Percentiles rank a stretch among this genome's conserved stretches.
Conservation (phyloP, 306 rosid species). For the Lathyrus sativus region DNA sequence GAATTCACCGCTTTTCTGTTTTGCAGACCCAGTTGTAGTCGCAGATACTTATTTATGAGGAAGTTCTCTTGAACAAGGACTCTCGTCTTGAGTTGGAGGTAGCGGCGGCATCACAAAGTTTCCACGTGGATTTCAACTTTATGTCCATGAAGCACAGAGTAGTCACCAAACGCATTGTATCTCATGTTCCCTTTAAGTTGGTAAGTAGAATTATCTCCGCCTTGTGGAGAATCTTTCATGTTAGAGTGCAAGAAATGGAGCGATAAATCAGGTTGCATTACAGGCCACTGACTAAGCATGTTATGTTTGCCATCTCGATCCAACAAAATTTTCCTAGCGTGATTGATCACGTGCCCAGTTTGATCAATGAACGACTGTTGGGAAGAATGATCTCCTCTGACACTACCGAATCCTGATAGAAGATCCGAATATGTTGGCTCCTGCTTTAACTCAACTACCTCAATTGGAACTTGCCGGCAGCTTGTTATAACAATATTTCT, state of each 20-base stretch:
- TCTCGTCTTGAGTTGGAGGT: slow-evolving; percentile 51
- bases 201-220: slow-evolving; percentile 44
- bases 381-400: slow-evolving; percentile 49
- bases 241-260: slow-evolving; percentile 58
- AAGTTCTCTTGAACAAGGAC: slow-evolving; percentile 52
- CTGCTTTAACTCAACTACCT: slow-evolving; percentile 69
- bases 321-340: no score
- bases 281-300: slow-evolving; percentile 57
- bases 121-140: slow-evolving; percentile 61
- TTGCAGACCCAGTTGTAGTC: slow-evolving; percentile 48
- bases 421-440: slow-evolving; percentile 79
- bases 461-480: no score
- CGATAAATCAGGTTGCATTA: slow-evolving; percentile 59
- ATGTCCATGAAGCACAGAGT: slow-evolving; percentile 54
- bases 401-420: slow-evolving; percentile 78
- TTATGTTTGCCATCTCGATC: no score
- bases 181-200: slow-evolving; percentile 55
- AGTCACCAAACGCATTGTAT: slow-evolving; percentile 58
- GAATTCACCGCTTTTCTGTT: slow-evolving; percentile 67
- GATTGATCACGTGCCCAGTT: slow-evolving; percentile 43
- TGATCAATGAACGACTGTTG: slow-evolving; percentile 49
- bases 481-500: no score
- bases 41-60: slow-evolving; percentile 40
- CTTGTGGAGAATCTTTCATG: slow-evolving; percentile 54
- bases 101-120: slow-evolving; percentile 76